Evolutionary conservation across 345 rosid genomes (phyloP).

Genomic region (Eucalyptus decipiens): DNA sequence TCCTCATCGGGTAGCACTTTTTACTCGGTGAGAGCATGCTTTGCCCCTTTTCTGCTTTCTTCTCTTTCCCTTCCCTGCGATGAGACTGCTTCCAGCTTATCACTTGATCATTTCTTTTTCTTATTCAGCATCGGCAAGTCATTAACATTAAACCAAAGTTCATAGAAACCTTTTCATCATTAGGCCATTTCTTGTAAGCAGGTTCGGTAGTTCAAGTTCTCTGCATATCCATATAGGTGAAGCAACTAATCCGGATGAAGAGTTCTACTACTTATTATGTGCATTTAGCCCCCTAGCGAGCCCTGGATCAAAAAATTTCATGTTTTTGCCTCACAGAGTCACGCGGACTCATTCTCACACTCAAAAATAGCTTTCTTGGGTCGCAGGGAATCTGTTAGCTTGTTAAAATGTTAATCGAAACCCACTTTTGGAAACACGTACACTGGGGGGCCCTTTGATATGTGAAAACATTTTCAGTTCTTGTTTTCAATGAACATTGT

Average conservation of each 20-base stretch:
- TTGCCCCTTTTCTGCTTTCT: neutral
- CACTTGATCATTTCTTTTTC: neutral
- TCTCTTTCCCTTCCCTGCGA: neutral
- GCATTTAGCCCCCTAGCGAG: neutral
- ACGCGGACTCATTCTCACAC: neutral
- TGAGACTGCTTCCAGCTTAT: neutral
- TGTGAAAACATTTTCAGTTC: neutral
- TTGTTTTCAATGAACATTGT: neutral
- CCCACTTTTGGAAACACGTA: neutral
- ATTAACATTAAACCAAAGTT: neutral
- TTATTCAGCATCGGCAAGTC: neutral
- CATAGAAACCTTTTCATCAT: neutral
- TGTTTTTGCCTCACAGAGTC: neutral
- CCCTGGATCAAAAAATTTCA: neutral
- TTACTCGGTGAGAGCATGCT: conserved; percentile 8
- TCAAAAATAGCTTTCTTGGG: neutral
- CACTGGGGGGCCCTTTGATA: neutral
- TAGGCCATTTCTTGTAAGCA: neutral
- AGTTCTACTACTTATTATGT: neutral
- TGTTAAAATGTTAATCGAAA: neutral
- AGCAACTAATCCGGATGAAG: neutral
- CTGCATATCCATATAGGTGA: neutral
- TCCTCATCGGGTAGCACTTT: neutral
- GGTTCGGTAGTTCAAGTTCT: neutral
- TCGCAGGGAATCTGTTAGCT: neutral